phyloP scores from a whole-genome alignment of 2,329 filamentous ascomycete genomes.

The Fusarium poae region DNA sequence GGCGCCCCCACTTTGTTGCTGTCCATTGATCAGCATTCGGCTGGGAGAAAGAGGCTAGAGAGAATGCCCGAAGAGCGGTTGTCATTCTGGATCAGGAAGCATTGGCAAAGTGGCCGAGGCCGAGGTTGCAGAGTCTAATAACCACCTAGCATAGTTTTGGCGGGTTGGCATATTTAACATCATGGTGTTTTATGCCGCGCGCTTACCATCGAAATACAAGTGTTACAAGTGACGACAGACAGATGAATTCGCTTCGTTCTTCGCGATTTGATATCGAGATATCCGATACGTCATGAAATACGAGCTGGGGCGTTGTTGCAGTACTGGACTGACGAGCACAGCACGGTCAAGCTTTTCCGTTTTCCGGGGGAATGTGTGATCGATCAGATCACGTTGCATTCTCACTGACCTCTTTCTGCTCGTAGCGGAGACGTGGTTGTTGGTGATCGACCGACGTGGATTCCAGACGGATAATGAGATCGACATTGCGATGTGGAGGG shows the following conservation, averaged over 20 bases:
- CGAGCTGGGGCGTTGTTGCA: conserved; percentile 30
- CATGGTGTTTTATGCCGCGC: conserved; percentile 38
- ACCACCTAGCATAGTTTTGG: background rate
- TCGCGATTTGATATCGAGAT: conserved; percentile 14
- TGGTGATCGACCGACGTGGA: conserved; percentile 23
- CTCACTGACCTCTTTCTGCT: conserved; percentile 16
- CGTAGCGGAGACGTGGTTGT: conserved; percentile 28
- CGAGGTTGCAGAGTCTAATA: conserved; percentile 8
- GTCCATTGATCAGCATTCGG: conserved; percentile 25
- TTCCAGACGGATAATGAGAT: conserved; percentile 31
- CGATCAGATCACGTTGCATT: conserved; percentile 44
- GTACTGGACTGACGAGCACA: conserved; percentile 8
- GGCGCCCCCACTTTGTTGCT: conserved; percentile 28
- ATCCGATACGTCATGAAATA: conserved; percentile 12
- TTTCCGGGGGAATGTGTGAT: conserved; percentile 34
- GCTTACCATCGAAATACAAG: conserved; percentile 18
- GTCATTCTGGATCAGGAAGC: conserved; percentile 21
- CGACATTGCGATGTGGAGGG: conserved; percentile 22
- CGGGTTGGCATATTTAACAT: conserved; percentile 9
- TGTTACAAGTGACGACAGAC: conserved; percentile 23
- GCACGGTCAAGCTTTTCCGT: conserved; percentile 38
- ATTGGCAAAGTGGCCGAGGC: conserved; percentile 25
- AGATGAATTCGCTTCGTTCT: background rate
- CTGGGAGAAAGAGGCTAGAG: conserved; percentile 13
- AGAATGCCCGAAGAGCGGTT: conserved; percentile 13